Base-by-base conservation (phyloP, 2,329 filamentous ascomycete genomes). In the Monilinia laxa region DNA sequence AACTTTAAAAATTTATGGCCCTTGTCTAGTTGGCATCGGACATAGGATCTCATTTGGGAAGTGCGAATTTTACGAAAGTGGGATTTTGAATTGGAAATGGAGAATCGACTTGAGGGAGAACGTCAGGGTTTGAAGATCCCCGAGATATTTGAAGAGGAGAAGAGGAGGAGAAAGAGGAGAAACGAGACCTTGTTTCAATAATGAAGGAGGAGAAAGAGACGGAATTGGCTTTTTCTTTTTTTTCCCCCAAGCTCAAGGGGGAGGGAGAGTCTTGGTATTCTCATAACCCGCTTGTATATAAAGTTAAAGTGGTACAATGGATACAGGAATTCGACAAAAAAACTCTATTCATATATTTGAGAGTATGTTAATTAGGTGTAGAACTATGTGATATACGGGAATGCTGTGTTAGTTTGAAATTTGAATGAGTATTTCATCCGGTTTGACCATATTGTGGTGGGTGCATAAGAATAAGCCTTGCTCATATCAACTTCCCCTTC, bases 1-100 rank as follows among this genome's bases (percentile, higher is more conserved):
- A 51, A 54, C 47, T 62, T 53, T 53, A 62, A 42, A 53, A 40
- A 18, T 28, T 54, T 42, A 49, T 53, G 59, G 59, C 53, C 31
- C 59, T 20, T 5, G 20, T 35, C 31, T 9, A 42, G n/a, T 60
- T 62, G 59, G 54, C 59, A 62, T 62, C 59, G 59, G 59, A 54
- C 59, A 62, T 40, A 53, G 40, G n/a, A 62, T 62, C 59, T 62
- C 11, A 25, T 62, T 62, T 62, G 47, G 49, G 35, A 62, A 53
- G 49, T 60, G 42, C 42, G 28, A 42, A 47, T 10, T 28, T 25
- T 54, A 31, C 59, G 49, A 62, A 31, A 54, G 59, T 62, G 59
- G 59, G 59, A 62, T 62, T 31, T 23, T 35, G 45, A 47, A 14
- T 20, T 11, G 38, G 59, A 40, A 18, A 62, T 54, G 11, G 23